Base-by-base conservation (phyloP, 1,284 basidiomycete species). In the Trametes polyzona region DNA sequence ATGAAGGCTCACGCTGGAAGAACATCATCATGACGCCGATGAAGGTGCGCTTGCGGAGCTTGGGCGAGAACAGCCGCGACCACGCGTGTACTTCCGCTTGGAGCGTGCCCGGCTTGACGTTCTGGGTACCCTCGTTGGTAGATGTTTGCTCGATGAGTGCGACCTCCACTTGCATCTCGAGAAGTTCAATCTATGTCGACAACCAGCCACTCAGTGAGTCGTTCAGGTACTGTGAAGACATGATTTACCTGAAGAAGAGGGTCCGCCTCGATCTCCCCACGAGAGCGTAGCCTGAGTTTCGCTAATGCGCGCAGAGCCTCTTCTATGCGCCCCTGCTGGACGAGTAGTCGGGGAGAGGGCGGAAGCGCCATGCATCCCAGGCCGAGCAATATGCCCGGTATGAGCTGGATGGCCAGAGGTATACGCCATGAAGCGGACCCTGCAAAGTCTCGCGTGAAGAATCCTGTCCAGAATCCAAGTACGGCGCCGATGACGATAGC, bases 381-480 rank as follows among this genome's bases (percentile, higher is more conserved):
- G 0, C 77, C 84, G 5, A 93, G 81, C 4, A 88, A 69, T 16
- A 85, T 64, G 0, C 88, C 92, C 16, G 91, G 91, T 11, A 87
- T 66, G 21, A 92, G 71, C 67, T 93, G 91, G 16, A 92, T 73
- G 1, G 79, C 86, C 3, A 93, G 79, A 4, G 91, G 92, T 32
- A 91, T 80, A 29, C 91, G 80, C 90, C 90, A 93, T 0, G 90
- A 89, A 26, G 74, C 72, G 1, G 87, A 84, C 10, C 83, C 78
- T 5, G 73, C 67, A 26, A 86, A 83, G 32, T 79, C 72, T 21
- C 90, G 82, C 0, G 90, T 92, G 44, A 82, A 70, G 67, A 89
- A 93, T 0, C 90, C 90, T 6, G 83, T 80, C 91, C 92, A 93
- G 66, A 92, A 93, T 2, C 90, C 89, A 11, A 90, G 71, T 0